Base-by-base conservation (phyloP, 495 filamentous ascomycete species). In the Lophiostoma macrostomum region DNA sequence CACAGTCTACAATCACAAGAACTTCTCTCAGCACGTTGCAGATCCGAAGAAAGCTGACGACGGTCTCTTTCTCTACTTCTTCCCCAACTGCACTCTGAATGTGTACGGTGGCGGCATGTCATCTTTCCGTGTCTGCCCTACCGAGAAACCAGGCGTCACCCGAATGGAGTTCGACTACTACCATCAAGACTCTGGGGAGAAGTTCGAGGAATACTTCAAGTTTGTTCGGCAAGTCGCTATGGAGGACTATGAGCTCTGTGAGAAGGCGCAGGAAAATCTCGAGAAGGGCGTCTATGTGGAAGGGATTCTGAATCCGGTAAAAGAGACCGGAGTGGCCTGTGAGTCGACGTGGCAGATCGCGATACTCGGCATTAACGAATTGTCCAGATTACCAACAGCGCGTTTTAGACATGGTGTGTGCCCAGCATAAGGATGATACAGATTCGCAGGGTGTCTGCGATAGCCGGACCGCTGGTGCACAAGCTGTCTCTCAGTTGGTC, bases 141-240 rank as follows among this genome's bases (percentile, higher is more conserved):
- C 74, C 0, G 65, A 71, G 1, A 69, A 77, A 29, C 79, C 80
- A 3, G 70, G 73, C 2, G 67, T 79, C 19, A 76, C 74, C 1
- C 69, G 78, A 19, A 83, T 83, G 80, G 80, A 83, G 53, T 83
- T 83, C 50, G 80, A 83, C 58, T 83, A 83, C 50, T 83, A 80
- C 56, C 76, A 82, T 46, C 52, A 69, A 12, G 74, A 73, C 4
- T 68, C 68, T 0, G 79, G 77, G 0, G 74, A 80, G 18, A 74
- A 77, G 49, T 83, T 83, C 42, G 77, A 81, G 50, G 74, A 78
- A 13, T 80, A 83, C 56, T 83, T 71, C 58, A 76, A 75, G 25
- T 83, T 83, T 53, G 77, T 81, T 16, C 70, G 79, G 4, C 80
- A 82, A 61, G 80, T 83, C 1, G 79, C 80, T 0, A 63, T 77